A percentile compares a stretch with the other conserved stretches of the same genome.
Conservation (phyloP, 2,329 filamentous ascomycete species). For the Botrytis tulipae region DNA sequence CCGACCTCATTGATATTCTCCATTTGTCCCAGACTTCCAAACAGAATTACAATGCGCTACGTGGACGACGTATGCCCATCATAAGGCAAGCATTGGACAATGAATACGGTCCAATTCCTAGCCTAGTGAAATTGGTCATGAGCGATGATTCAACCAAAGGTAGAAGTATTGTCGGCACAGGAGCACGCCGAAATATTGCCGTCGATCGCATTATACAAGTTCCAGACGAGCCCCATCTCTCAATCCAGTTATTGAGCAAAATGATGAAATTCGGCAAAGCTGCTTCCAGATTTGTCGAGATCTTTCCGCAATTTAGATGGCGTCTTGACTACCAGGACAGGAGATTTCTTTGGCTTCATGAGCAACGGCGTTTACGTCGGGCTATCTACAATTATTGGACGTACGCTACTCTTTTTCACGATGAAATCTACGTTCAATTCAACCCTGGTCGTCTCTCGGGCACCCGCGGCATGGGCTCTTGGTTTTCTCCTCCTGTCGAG, state of each 20-base stretch:
- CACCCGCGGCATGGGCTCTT: background rate
- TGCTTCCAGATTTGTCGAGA: conserved; percentile 36
- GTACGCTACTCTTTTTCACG: conserved; percentile 37
- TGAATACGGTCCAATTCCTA: conserved; percentile 34
- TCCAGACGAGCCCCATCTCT: conserved; percentile 29
- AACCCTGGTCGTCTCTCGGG: conserved; percentile 22
- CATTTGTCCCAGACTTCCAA: conserved; percentile 35
- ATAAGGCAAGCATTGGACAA: conserved; percentile 33
- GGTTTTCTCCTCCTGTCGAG: conserved; percentile 26
- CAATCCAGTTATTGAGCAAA: conserved; percentile 35
- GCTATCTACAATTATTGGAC: conserved; percentile 39
- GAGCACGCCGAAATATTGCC: conserved; percentile 32
- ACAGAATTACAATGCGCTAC: conserved; percentile 32
- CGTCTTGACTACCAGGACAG: conserved; percentile 35
- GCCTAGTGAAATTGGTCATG: conserved; percentile 34
- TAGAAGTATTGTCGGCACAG: conserved; percentile 34
- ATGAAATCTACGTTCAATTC: conserved; percentile 35
- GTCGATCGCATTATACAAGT: conserved; percentile 32
- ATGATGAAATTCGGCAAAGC: conserved; percentile 36
- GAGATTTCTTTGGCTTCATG: conserved; percentile 32
- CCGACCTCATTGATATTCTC: conserved; percentile 34
- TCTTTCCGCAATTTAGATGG: conserved; percentile 38
- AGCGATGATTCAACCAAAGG: conserved; percentile 33
- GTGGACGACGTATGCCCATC: conserved; percentile 33
- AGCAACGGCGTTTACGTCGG: conserved; percentile 33